A percentile compares a stretch with the other conserved stretches of the same genome.
Evolutionary conservation across 371 early-diverging fungal genomes (phyloP).

Genomic region (Nosema granulosis): DNA sequence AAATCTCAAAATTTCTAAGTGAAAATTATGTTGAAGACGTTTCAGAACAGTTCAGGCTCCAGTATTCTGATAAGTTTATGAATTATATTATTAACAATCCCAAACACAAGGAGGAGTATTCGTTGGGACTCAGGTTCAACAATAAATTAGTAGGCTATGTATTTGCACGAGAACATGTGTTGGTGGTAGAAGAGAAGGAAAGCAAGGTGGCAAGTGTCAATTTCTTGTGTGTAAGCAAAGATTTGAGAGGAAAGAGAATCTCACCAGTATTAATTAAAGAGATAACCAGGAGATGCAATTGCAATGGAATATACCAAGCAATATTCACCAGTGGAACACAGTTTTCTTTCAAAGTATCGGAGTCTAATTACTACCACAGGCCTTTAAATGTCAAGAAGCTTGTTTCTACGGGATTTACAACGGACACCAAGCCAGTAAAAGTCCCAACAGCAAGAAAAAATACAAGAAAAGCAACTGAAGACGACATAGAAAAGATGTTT

Average conservation of each 20-base stretch:
- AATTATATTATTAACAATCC: constrained; percentile 51
- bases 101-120: constrained; percentile 47
- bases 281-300: constrained; percentile 83
- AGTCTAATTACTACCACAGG: constrained; percentile 70
- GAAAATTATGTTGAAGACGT: constrained; percentile 63
- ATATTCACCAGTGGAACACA: constrained; percentile 87
- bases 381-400: constrained; percentile 53
- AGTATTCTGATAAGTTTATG: constrained; percentile 58
- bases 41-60: constrained; percentile 38
- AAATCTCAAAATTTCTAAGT: constrained; percentile 48
- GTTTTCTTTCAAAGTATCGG: constrained; percentile 80
- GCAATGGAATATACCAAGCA: constrained; percentile 88
- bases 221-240: constrained; percentile 90
- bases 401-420: constrained; percentile 40
- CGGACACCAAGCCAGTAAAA: neutral
- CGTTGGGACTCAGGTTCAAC: constrained; percentile 46
- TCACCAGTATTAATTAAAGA: constrained; percentile 96
- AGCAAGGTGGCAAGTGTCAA: constrained; percentile 73
- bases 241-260: constrained; percentile 82
- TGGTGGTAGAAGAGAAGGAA: constrained; percentile 33
- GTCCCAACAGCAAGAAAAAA: neutral
- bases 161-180: constrained; percentile 54
- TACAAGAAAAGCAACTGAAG: constrained; percentile 33
- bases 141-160: constrained; percentile 62
- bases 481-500: constrained; percentile 42